Conservation (phyloP, 805 yeast genomes). For the Komagataella populi region DNA sequence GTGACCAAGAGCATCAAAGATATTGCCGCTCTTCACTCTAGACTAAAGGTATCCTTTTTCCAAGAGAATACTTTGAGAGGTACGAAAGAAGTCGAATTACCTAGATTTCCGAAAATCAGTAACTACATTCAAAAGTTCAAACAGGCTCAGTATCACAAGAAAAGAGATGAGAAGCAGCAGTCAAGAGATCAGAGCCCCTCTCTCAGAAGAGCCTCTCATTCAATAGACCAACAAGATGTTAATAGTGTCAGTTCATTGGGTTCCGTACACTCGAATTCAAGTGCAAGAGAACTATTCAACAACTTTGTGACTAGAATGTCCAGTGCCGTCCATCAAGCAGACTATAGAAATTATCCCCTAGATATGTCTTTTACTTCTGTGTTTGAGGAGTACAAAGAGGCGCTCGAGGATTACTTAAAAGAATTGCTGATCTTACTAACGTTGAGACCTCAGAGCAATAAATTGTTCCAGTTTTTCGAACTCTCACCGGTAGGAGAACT, state of each 20-base stretch:
- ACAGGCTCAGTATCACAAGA: not conserved
- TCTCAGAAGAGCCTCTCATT: not conserved
- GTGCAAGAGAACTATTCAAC: not conserved
- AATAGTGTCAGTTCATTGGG: not conserved
- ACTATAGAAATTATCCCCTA: not conserved
- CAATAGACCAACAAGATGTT: not conserved
- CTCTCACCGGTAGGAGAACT: conserved; percentile 79
- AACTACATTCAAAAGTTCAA: conserved; percentile 12
- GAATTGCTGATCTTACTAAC: conserved; percentile 44
- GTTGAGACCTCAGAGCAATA: conserved; percentile 69
- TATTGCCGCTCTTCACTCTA: conserved; percentile 55
- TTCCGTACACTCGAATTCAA: not conserved
- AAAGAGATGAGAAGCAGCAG: not conserved
- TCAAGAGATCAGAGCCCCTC: not conserved
- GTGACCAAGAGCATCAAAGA: conserved; percentile 63
- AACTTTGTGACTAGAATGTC: not conserved
- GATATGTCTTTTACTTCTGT: not conserved
- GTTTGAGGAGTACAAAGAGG: conserved; percentile 22
- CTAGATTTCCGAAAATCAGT: conserved; percentile 22
- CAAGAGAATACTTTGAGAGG: conserved; percentile 20
- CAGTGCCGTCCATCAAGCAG: not conserved
- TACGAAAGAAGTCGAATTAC: conserved; percentile 16
- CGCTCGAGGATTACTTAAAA: conserved; percentile 56
- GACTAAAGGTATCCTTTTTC: conserved; percentile 40
- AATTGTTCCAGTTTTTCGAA: conserved; percentile 78